Evolutionary conservation across 2,329 filamentous ascomycete species (phyloP), one percentile per base, ranked within the genome.

Genomic region (Juglanconis oblonga): DNA sequence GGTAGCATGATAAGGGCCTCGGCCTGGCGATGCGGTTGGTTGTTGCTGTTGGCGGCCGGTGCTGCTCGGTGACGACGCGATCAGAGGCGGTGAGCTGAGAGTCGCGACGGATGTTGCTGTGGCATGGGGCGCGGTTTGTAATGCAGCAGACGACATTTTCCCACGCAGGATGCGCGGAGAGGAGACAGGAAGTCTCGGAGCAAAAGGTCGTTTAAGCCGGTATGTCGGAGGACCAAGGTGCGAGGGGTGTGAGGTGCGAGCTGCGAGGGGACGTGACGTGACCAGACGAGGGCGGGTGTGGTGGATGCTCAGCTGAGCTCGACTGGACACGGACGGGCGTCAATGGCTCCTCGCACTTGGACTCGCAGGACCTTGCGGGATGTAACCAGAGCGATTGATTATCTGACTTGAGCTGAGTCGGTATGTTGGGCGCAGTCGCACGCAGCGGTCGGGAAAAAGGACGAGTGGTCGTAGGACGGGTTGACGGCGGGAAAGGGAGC

Each of bases 71-170:
- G 82, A 75, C 49, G 78, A 72, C 35, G 76, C 64, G 36, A 74
- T 68, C 64, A 83, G 75, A 65, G 82, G 78, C 66, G 80, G 78
- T 62, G 79, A 70, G 66, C 72, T 75, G 56, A 78, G 71, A 49
- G 71, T 76, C 58, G 78, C 74, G 67, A 81, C 71, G 64, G 77
- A 75, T 64, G 77, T 75, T 66, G 77, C 74, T 61, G 61, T 61
- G 70, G 83, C 81, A 72, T 84, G 82, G 67, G 82, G 78, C 70
- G 80, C 76, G 65, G 83, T 77, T 74, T 88, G 86, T 71, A 89
- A 76, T 68, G 62, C 82, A 78, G 86, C 83, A 73, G 83, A 86
- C 75, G 82, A 85, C 84, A 84, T 86, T 74, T 78, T 81, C 76
- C 71, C 63, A 64, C 63, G 65, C 64, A 64, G 63, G 53, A 66